Evolutionary conservation across 371 early-diverging fungal genomes (phyloP), one percentile per base, ranked within the genome.

Genomic region (Apophysomyces variabilis): DNA sequence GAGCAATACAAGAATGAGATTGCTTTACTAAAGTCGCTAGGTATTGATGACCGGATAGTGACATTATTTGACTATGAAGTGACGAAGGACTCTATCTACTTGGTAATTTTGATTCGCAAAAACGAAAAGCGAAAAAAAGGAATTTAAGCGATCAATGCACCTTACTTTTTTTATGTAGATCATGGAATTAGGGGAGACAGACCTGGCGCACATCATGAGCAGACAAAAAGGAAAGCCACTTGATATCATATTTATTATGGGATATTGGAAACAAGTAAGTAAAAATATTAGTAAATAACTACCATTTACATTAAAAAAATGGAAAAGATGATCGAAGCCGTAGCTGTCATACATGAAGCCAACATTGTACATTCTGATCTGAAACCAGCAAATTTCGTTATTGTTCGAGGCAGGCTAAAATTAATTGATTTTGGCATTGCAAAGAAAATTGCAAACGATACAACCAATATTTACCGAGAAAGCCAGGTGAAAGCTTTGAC

Each of bases 401-500:
- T 96, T 9, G 94, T 95, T 1, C 84, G 86, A 60, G 97, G 95
- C 2, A 65, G 81, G 21, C 72, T 98, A 9, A 98, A 98, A 67
- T 74, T 98, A 61, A 99, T 99, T 65, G 99, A 99, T 74, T 99
- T 99, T 87, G 99, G 99, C n/a, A 99, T 99, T 61, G 96, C 99
- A 5, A 98, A 95, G 64, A 80, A 88, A 0, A 95, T 99, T 26
- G 85, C 91, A 3, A 95, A 93, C 75, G 97, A 98, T 71, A 99
- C 99, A 0, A 98, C 99, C 14, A 96, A 95, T 65, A 92, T 99
- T 57, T 89, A 95, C 38, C 81, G 95, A 5, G 96, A 96, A 56
- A 83, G 85, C 46, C 96, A 96, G 73, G 89, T 85, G 73, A 26
- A 26, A 26, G 32, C 32, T 26, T 26, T 26, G 32, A 26, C 0